Percentiles rank a stretch among this genome's conserved stretches.
These are phyloP conservation scores for Penicillium ucsense DNA, from an alignment of 495 filamentous ascomycete genomes.

Conservation along the genomic window DNA sequence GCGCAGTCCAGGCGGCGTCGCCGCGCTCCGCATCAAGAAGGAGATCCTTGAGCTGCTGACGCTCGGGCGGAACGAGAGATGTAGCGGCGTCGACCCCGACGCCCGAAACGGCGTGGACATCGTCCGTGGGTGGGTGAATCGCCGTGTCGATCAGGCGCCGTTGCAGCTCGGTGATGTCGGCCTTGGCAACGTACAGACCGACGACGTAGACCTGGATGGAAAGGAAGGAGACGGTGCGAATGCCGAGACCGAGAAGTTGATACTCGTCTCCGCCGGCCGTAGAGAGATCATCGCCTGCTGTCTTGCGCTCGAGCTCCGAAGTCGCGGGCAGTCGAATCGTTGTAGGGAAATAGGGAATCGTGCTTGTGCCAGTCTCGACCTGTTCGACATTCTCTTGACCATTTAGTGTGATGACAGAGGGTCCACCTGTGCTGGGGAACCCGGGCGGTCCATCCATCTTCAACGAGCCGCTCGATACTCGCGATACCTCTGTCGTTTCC, in stretches of 20 bases:
- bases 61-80: conserved; percentile 70
- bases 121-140: conserved; percentile 28
- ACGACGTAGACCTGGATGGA: conserved; percentile 92
- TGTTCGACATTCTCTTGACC: conserved; percentile 54
- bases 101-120: conserved; percentile 33
- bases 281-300: conserved; percentile 27
- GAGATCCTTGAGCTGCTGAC: conserved; percentile 52
- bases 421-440: conserved; percentile 22
- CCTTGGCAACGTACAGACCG: conserved; percentile 75
- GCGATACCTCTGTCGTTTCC: background rate
- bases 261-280: conserved; percentile 52
- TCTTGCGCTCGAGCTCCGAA: conserved; percentile 26
- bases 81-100: conserved; percentile 58
- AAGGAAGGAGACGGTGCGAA: conserved; percentile 82
- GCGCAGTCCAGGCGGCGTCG: conserved; percentile 59
- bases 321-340: conserved; percentile 51
- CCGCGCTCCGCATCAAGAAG: conserved; percentile 62
- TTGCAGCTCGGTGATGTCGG: conserved; percentile 57
- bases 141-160: conserved; percentile 40
- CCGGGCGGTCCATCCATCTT: conserved; percentile 32
- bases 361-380: conserved; percentile 72
- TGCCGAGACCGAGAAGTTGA: conserved; percentile 75
- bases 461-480: conserved; percentile 11
- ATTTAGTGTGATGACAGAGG: conserved; percentile 31
- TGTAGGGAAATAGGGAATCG: conserved; percentile 71